Conservation (phyloP, 2,329 filamentous ascomycete species). For the Fusarium luffae region DNA sequence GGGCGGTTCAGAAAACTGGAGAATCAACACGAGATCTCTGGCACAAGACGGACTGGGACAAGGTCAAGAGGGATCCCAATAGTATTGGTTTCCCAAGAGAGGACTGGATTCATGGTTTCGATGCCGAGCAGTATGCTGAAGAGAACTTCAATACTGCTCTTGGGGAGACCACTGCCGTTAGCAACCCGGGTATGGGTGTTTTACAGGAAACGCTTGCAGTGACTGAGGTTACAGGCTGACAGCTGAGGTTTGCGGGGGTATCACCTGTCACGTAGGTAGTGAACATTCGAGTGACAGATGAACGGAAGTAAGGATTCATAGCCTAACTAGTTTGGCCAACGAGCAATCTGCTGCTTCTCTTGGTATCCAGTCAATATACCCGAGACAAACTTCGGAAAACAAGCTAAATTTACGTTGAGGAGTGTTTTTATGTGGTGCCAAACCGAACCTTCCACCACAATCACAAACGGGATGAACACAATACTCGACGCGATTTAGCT, state of each 20-base stretch:
- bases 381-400: no score
- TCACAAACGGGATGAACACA: no score
- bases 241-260: no score
- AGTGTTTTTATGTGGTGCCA: no score
- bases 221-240: background rate
- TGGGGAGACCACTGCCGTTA: background rate
- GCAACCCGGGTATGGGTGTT: background rate
- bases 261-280: no score
- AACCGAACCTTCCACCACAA: no score
- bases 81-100: constrained; percentile 34
- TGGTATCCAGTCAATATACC: no score
- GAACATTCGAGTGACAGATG: no score
- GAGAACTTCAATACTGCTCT: constrained; percentile 29
- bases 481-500: no score
- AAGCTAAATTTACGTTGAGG: no score
- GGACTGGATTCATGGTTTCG: constrained; percentile 40
- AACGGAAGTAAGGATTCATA: no score
- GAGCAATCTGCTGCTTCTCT: no score
- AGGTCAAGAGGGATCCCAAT: constrained; percentile 26
- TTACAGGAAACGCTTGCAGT: background rate
- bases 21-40: constrained; percentile 38
- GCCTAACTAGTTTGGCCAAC: fast-evolving
- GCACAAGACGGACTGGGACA: constrained; percentile 40
- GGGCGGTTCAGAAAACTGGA: constrained; percentile 37
- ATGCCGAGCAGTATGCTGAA: constrained; percentile 35